These are phyloP conservation scores for Lepidium aucheri DNA, from an alignment of 345 rosid genomes.

Conservation along the genomic window DNA sequence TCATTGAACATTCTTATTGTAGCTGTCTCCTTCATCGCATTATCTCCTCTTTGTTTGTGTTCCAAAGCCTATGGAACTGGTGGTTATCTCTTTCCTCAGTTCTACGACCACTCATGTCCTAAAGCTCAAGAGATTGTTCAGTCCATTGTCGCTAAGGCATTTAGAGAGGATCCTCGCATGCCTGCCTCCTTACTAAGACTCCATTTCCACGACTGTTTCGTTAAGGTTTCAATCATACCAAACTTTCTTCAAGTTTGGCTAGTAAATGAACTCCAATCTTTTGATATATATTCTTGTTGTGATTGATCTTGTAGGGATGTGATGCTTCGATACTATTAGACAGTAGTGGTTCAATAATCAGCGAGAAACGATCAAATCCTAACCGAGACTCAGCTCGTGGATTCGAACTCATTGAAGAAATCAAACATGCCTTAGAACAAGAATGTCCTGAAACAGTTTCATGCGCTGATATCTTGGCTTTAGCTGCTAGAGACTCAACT, in stretches of 20 bases:
- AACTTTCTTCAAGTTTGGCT: not conserved
- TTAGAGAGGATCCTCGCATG: slow-evolving; percentile 52
- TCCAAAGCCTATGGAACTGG: slow-evolving; percentile 21
- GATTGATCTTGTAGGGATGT: slow-evolving; percentile 49
- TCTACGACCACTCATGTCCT: slow-evolving; percentile 68
- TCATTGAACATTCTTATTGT: slow-evolving; percentile 24
- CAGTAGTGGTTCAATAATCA: slow-evolving; percentile 44
- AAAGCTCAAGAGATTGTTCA: slow-evolving; percentile 47
- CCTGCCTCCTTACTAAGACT: slow-evolving; percentile 72
- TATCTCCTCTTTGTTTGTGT: slow-evolving; percentile 44
- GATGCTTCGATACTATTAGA: slow-evolving; percentile 74
- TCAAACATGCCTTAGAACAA: slow-evolving; percentile 65
- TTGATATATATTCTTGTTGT: not conserved
- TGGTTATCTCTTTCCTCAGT: slow-evolving; percentile 52
- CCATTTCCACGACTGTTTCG: slow-evolving; percentile 83
- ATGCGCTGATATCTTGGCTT: slow-evolving; percentile 71
- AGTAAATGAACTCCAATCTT: not conserved
- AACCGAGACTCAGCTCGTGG: slow-evolving; percentile 76
- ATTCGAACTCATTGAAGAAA: slow-evolving; percentile 71
- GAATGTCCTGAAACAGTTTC: slow-evolving; percentile 76
- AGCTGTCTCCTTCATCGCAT: slow-evolving; percentile 29
- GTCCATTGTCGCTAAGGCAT: slow-evolving; percentile 47
- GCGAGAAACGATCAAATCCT: slow-evolving; percentile 72
- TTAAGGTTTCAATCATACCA: slow-evolving; percentile 33
- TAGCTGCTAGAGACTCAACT: slow-evolving; percentile 91